Base-by-base conservation (phyloP, 2,329 filamentous ascomycete species). In the Chaetomium sp. region DNA sequence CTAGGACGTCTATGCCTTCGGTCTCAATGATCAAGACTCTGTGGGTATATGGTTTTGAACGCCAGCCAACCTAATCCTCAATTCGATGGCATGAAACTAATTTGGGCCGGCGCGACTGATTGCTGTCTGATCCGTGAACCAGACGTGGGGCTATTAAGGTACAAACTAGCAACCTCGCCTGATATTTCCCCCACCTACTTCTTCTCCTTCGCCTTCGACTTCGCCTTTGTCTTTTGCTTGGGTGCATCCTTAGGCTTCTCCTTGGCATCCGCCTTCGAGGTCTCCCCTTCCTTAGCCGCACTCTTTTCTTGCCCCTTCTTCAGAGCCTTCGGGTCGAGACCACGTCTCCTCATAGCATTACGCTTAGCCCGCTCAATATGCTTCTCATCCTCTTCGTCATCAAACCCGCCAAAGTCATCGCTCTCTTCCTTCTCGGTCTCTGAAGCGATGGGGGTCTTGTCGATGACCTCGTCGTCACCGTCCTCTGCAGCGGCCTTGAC, bases 331-430 rank as follows among this genome's bases (percentile, higher is more conserved):
- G 88, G 88, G 69, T 91, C 84, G 52, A 91, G 71, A 58, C 88
- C 88, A 68, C 87, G 86, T 65, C 83, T 82, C 64, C 87, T 82
- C 77, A 91, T 80, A 57, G 84, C 81, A 65, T 87, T 89, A 62
- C 82, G 80, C 75, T 85, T 84, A n/a, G 84, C 87, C 64, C 83
- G 82, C 66, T 86, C 80, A 44, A 91, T 89, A 67, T 86, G 85
- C 63, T 83, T 78, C 63, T 78, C 71, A 66, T 92, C 89, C 67
- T 85, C 86, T 0, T 86, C 82, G 0, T 90, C 87, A 58, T 91
- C 83, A 68, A 88, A 92, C 1, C 80, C 86, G 50, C 84, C 87
- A 68, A 91, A 91, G 57, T 82, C 80, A 14, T 70, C 68, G 4
- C 67, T 78, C 7, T 54, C 46, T 27, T 57, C 70, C 46, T 79